These are phyloP conservation scores for Haplosporangium gracile DNA, from an alignment of 192 early-diverging fungal genomes.

Conservation along the genomic window DNA sequence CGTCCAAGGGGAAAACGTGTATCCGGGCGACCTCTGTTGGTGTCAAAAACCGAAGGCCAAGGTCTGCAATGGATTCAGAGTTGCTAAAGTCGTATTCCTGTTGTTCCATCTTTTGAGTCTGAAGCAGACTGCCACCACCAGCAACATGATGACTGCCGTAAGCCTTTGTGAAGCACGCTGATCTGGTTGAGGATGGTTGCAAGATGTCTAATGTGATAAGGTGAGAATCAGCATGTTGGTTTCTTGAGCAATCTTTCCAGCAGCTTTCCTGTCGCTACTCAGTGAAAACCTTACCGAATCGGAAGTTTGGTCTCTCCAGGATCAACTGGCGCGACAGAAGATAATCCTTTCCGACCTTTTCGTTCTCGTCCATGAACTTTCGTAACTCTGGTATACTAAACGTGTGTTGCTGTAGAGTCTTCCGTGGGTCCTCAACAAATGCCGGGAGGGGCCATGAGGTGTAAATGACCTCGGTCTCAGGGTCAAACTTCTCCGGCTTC, in stretches of 20 bases:
- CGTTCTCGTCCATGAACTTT: slow-evolving; percentile 43
- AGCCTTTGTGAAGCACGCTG: slow-evolving; percentile 85
- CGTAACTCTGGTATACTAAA: slow-evolving; percentile 33
- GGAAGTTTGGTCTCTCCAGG: slow-evolving; percentile 61
- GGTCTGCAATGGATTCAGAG: slow-evolving; percentile 70
- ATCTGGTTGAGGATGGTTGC: slow-evolving; percentile 63
- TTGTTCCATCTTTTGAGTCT: slow-evolving; percentile 80
- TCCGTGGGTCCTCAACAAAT: slow-evolving; percentile 40
- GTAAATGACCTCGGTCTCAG: slow-evolving; percentile 49
- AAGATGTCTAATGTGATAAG: slow-evolving; percentile 69
- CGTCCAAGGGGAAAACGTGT: slow-evolving; percentile 80
- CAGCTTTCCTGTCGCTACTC: background rate
- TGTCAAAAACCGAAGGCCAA: slow-evolving; percentile 87
- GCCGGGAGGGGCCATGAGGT: slow-evolving; percentile 63
- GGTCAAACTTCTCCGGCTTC: slow-evolving; percentile 9
- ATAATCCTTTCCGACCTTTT: slow-evolving; percentile 38
- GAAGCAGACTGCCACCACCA: slow-evolving; percentile 83
- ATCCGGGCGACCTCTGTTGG: slow-evolving; percentile 85
- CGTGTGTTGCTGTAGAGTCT: slow-evolving; percentile 2
- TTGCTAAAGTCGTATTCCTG: slow-evolving; percentile 73
- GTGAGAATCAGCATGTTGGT: background rate
- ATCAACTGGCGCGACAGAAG: slow-evolving; percentile 58
- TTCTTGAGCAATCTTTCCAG: slow-evolving; percentile 9
- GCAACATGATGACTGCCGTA: slow-evolving; percentile 87
- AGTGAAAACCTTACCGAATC: slow-evolving; percentile 58